Conservation (phyloP, 1,284 basidiomycete genomes). For the Rhodotorula sp. region DNA sequence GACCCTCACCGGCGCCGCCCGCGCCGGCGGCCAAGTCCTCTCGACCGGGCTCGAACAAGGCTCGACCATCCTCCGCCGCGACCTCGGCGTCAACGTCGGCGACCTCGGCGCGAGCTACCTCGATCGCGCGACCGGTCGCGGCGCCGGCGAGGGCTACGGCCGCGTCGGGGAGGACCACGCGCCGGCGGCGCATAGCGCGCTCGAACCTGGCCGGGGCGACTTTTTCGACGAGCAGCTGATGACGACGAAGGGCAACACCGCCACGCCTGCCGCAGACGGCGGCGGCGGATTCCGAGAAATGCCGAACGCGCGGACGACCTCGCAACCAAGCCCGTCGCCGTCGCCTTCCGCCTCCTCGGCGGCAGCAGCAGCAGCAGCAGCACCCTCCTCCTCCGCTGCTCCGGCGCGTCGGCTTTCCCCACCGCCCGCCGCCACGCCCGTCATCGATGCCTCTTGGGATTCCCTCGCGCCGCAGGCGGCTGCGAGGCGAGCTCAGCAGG, state of each 20-base stretch:
- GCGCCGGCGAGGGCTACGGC: conserved; percentile 32
- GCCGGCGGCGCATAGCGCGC: conserved; percentile 7
- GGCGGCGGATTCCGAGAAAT: conserved; percentile 18
- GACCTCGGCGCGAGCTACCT: conserved; percentile 50
- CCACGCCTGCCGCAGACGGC: background rate
- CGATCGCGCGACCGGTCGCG: conserved; percentile 35
- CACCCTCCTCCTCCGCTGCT: background rate
- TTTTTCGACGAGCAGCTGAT: conserved; percentile 41
- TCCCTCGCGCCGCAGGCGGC: conserved; percentile 17
- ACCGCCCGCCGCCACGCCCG: background rate
- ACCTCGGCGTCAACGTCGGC: conserved; percentile 75
- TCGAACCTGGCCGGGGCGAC: conserved; percentile 30
- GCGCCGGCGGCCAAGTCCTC: conserved; percentile 60
- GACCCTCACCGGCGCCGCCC: conserved; percentile 56
- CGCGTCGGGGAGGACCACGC: conserved; percentile 20
- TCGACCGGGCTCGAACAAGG: conserved; percentile 34
- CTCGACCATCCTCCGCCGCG: conserved; percentile 63
- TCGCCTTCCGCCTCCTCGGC: background rate
- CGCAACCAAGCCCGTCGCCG: background rate
- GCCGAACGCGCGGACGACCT: background rate
- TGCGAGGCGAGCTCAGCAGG: conserved; percentile 8
- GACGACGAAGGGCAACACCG: background rate
- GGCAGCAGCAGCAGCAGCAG: background rate
- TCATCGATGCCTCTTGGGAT: conserved; percentile 6
- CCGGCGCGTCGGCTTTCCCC: background rate